Base-by-base conservation (phyloP, 805 yeast genomes). In the Kuraishia hungarica region DNA sequence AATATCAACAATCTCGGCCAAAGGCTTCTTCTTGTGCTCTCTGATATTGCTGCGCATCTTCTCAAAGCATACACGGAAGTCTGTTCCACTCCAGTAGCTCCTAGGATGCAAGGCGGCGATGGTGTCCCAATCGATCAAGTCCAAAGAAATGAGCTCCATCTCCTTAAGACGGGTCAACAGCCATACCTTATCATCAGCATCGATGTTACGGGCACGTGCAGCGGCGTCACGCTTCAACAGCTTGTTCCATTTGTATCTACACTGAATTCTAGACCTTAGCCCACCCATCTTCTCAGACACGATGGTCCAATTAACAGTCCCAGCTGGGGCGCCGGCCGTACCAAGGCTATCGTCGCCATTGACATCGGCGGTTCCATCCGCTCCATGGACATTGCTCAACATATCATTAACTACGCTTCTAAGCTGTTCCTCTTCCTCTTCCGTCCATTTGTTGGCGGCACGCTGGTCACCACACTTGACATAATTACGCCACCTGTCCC, bases 401-500 rank as follows among this genome's bases (percentile, higher is more conserved):
- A 85, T 74, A 47, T 75, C 75, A 28, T 70, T 66, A 17, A 89
- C 81, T 8, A 86, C 81, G n/a, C 67, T 66, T 54, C 77, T 77
- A 57, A 92, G 72, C 53, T 72, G 69, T 20, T 72, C 76, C 66
- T 92, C 97, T 64, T 89, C 97, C 39, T 79, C 82, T 1, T 68
- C 65, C 0, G 86, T 73, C 98, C 98, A 92, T 66, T 87, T 89
- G 67, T 88, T 87, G 52, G 81, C 78, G 8, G 84, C 82, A 59
- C 97, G 76, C 54, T 81, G 81, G 19, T 75, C 76, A 23, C 97
- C 97, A 73, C 97, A 93, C 68, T 92, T 92, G 59, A 92, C 87
- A 66, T 92, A 93, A 67, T 93, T 93, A 69, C 98, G 78, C 96
- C 96, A 93, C 62, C 98, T 78, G 68, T 93, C 98, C 62, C 98